Percentiles rank a stretch among this genome's conserved stretches.
Conservation (phyloP, 768 basidiomycete genomes). For the Chiua virens region DNA sequence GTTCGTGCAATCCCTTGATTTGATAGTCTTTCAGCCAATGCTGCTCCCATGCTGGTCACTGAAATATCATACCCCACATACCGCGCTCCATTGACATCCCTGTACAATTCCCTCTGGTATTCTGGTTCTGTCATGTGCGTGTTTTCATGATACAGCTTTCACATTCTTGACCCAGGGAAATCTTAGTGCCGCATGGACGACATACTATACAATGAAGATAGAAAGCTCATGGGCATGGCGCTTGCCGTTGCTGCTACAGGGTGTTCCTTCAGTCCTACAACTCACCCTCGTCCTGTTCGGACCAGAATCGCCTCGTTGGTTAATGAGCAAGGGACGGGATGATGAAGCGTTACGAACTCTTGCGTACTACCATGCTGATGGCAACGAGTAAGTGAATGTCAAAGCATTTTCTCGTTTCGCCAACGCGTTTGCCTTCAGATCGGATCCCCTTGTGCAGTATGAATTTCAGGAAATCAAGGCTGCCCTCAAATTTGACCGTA, state of each 20-base stretch:
- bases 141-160: not conserved
- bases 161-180: not conserved
- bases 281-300: conserved; percentile 63
- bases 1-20: not conserved
- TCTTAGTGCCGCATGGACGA: conserved; percentile 75
- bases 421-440: conserved; percentile 26
- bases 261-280: conserved; percentile 65
- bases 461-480: conserved; percentile 83
- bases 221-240: conserved; percentile 77
- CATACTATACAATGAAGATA: conserved; percentile 78
- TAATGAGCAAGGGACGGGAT: conserved; percentile 73
- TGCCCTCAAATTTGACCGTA: conserved; percentile 67
- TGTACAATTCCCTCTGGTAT: conserved; percentile 87
- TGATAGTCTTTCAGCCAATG: conserved; percentile 44
- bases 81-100: conserved; percentile 74
- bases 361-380: conserved; percentile 83
- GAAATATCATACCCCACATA: conserved; percentile 85
- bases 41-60: conserved; percentile 82
- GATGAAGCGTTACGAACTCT: conserved; percentile 66
- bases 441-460: conserved; percentile 67
- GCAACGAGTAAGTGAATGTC: conserved; percentile 49
- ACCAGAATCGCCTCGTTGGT: conserved; percentile 85
- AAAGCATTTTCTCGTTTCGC: not conserved
- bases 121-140: conserved; percentile 74
- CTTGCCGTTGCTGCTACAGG: conserved; percentile 74